Conservation (phyloP, 768 basidiomycete species). For the Podaxis sp. region DNA sequence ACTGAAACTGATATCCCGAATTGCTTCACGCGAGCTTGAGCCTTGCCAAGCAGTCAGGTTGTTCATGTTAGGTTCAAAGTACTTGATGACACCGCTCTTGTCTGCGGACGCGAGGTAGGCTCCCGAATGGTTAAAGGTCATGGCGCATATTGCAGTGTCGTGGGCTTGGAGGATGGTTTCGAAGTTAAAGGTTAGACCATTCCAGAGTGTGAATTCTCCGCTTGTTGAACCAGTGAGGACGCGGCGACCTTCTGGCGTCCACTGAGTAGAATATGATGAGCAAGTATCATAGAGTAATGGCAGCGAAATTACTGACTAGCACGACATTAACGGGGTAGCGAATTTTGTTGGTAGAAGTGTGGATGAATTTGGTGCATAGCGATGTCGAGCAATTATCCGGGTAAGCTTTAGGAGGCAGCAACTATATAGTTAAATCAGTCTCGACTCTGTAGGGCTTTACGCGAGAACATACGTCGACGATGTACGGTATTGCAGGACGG, state of each 20-base stretch:
- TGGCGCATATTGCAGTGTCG: slow-evolving; percentile 88
- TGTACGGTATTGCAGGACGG: slow-evolving; percentile 83
- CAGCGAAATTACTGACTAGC: slow-evolving; percentile 58
- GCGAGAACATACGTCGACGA: slow-evolving; percentile 74
- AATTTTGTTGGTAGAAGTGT: slow-evolving; percentile 98
- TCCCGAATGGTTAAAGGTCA: slow-evolving; percentile 92
- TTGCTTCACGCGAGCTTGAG: slow-evolving; percentile 83
- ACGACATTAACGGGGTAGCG: slow-evolving; percentile 96
- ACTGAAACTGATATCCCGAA: slow-evolving; percentile 88
- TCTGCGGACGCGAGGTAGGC: slow-evolving; percentile 91
- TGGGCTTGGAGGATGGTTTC: slow-evolving; percentile 99
- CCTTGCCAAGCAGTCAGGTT: slow-evolving; percentile 94
- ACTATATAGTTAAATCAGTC: slow-evolving; percentile 41
- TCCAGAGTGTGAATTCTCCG: slow-evolving; percentile 99
- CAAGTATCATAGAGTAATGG: neutral
- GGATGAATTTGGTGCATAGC: slow-evolving; percentile 94
- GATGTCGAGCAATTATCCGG: slow-evolving; percentile 90
- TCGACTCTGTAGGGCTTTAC: slow-evolving; percentile 20
- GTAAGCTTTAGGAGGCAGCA: slow-evolving; percentile 93
- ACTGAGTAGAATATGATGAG: slow-evolving; percentile 47
- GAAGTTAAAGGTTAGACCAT: slow-evolving; percentile 98
- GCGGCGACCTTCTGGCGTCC: slow-evolving; percentile 96
- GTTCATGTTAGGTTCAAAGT: slow-evolving; percentile 99
- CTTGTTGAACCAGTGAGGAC: slow-evolving; percentile 93
- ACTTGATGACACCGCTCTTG: slow-evolving; percentile 94